Base-by-base conservation (phyloP, 495 filamentous ascomycete genomes). In the Penicillium arizonense region DNA sequence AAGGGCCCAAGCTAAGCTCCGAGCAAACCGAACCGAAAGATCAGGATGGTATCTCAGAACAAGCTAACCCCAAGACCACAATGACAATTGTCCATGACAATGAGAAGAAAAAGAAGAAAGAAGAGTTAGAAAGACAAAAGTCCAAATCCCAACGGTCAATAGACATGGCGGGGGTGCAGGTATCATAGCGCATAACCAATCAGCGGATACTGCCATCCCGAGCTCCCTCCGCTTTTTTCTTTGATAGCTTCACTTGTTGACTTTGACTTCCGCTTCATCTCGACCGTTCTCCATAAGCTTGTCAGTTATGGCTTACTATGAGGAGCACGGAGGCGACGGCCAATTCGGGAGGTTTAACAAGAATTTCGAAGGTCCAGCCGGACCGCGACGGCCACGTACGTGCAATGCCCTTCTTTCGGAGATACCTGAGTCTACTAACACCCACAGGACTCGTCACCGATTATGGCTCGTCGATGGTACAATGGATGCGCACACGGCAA, bases 391-490 rank as follows among this genome's bases (percentile, higher is more conserved):
- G 54, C 73, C 74, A 16, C 65, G 74, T 77, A 73, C 18, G 73
- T 69, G 45, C 49, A 44, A 26, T 24, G 38, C 32, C 20, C 20
- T 18, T 23, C 2, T n/a, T 43, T 41, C 18, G 55, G 23, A 44
- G 33, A 23, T 24, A 12, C 20, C 44, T 18, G 18, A 18, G 18
- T 18, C 57, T 55, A 35, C 55, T 50, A 35, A 30, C 12, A 20
- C 12, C 32, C 12, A 20, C 50, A 77, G 74, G 74, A 58, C 85
- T 93, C 45, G 90, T 96, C 6, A 97, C 94, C 13, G 94, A 98
- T 68, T 97, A 97, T 82, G 89, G 92, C 55, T 88, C 93, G 9
- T 94, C 90, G 5, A 82, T 96, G 67, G 86, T 90, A 45, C 88
- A 92, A 71, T 98, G 89, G 88, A 91, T 96, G 88, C 87, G 87